Conservation (phyloP, 495 filamentous ascomycete species). For the Bacidia gigantensis region DNA sequence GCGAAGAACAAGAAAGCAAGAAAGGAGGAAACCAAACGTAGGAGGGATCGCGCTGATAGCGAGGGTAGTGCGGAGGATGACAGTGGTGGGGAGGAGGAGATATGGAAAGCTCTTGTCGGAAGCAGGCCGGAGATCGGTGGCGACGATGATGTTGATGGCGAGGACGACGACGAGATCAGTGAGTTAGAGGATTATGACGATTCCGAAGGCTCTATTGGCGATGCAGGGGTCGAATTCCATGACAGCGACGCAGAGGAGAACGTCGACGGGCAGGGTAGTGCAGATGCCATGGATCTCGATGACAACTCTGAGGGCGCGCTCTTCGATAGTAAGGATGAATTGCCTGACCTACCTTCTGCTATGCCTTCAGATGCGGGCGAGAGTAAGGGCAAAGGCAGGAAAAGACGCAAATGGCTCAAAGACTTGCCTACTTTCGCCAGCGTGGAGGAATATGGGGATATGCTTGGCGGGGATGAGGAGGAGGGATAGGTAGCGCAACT, state of each 20-base stretch:
- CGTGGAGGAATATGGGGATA: conserved; percentile 80
- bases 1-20: conserved; percentile 36
- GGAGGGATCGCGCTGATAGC: conserved; percentile 29
- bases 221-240: conserved; percentile 32
- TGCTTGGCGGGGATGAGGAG: conserved; percentile 64
- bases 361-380: neutral
- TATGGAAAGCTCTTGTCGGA: conserved; percentile 85
- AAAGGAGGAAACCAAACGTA: conserved; percentile 29
- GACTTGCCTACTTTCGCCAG: conserved; percentile 83
- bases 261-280: conserved; percentile 16
- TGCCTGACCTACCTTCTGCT: conserved; percentile 23
- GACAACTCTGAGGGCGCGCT: conserved; percentile 40
- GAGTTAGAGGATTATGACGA: conserved; percentile 29
- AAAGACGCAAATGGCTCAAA: conserved; percentile 72
- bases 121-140: conserved; percentile 59
- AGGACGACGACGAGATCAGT: conserved; percentile 22
- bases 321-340: conserved; percentile 40
- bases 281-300: conserved; percentile 30
- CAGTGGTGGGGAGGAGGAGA: conserved; percentile 56
- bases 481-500: too few relatives aligned
- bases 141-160: conserved; percentile 46
- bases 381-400: conserved; percentile 38
- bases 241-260: conserved; percentile 31
- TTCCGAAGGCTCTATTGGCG: conserved; percentile 24
- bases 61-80: conserved; percentile 36